These are phyloP conservation scores for Ophiocordyceps camponoti-rufipedis DNA, from an alignment of 2,329 filamentous ascomycete genomes.

Conservation along the genomic window DNA sequence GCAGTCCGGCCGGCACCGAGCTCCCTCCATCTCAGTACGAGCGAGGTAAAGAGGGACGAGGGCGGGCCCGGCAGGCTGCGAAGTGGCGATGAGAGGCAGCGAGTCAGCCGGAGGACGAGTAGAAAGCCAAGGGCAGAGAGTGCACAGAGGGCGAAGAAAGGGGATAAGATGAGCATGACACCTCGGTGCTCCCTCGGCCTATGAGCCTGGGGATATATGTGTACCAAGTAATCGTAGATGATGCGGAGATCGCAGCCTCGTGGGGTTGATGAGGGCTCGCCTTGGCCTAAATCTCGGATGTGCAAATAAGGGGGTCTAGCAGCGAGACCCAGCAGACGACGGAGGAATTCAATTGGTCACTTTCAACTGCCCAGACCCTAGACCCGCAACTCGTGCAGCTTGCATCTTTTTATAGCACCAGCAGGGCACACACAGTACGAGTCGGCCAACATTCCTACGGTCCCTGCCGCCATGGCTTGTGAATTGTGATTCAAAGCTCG, in stretches of 20 bases:
- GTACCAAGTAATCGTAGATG: neutral
- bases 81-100: constrained; percentile 14
- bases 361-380: neutral
- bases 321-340: too few relatives aligned
- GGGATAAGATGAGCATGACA: constrained; percentile 12
- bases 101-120: constrained; percentile 8
- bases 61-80: constrained; percentile 28
- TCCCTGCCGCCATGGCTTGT: neutral
- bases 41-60: constrained; percentile 28
- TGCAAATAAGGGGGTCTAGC: neutral
- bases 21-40: constrained; percentile 36
- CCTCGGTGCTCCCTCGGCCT: neutral
- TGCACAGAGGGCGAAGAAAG: constrained; percentile 10
- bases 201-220: too few relatives aligned
- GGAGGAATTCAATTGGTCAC: neutral
- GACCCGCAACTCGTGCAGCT: neutral
- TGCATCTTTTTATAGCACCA: neutral
- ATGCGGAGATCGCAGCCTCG: neutral
- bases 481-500: neutral
- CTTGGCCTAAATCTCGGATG: too few relatives aligned
- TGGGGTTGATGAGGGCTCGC: too few relatives aligned
- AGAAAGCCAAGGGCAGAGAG: constrained; percentile 8
- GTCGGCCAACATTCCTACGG: neutral
- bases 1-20: constrained; percentile 30
- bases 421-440: neutral